Conservation (phyloP, 805 yeast species). For the Pichia paraexigua region DNA sequence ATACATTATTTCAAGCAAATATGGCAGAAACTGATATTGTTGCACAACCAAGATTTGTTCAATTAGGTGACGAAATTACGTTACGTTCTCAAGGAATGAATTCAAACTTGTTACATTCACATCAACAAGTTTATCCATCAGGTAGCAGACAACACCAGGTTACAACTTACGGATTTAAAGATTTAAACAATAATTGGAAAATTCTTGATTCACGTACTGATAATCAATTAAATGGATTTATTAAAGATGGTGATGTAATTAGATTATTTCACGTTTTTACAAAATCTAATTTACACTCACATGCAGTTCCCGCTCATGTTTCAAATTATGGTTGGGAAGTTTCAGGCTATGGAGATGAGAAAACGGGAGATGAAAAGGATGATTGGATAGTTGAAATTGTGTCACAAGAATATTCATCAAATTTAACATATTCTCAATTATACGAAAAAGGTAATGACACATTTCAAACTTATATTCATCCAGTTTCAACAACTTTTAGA, state of each 20-base stretch:
- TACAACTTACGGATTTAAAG: conserved; percentile 87
- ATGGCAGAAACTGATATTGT: conserved; percentile 58
- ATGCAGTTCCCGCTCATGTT: conserved; percentile 57
- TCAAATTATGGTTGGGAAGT: conserved; percentile 45
- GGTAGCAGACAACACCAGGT: conserved; percentile 94
- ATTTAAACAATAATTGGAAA: conserved; percentile 72
- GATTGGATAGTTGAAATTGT: conserved; percentile 70
- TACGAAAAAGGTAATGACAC: conserved; percentile 27
- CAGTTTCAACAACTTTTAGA: conserved; percentile 78
- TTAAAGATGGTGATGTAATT: conserved; percentile 53
- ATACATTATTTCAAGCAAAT: conserved; percentile 85
- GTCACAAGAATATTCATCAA: conserved; percentile 38
- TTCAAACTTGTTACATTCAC: conserved; percentile 81
- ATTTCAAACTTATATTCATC: conserved; percentile 52
- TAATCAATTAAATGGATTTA: conserved; percentile 17
- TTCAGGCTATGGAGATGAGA: conserved; percentile 62
- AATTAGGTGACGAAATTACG: conserved; percentile 55
- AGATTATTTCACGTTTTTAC: conserved; percentile 59
- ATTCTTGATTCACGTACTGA: conserved; percentile 31
- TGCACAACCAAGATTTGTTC: conserved; percentile 59
- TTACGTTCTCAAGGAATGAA: conserved; percentile 64
- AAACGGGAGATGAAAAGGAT: conserved; percentile 63
- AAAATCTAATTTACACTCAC: conserved; percentile 64
- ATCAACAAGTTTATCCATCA: conserved; percentile 74
- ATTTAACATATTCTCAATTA: conserved; percentile 17